Evolutionary conservation across 768 basidiomycete genomes (phyloP).

Genomic region (Mycena rosella): DNA sequence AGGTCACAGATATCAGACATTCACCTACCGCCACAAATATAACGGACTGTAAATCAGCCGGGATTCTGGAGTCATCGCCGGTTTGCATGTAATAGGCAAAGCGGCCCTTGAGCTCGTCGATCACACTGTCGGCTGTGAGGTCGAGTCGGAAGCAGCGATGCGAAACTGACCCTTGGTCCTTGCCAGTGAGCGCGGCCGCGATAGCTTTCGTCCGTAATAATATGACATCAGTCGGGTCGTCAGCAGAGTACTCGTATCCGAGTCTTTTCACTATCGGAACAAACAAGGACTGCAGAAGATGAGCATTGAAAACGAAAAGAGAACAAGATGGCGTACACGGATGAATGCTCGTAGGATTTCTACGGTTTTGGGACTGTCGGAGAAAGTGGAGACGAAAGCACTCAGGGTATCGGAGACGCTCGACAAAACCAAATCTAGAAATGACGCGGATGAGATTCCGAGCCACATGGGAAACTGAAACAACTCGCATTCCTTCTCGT

Average conservation of each 20-base stretch:
- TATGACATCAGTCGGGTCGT: slow-evolving; percentile 76
- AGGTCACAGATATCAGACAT: slow-evolving; percentile 5
- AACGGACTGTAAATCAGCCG: slow-evolving; percentile 78
- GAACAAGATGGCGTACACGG: slow-evolving; percentile 56
- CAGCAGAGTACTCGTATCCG: slow-evolving; percentile 78
- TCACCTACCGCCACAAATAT: slow-evolving; percentile 65
- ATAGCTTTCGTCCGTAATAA: slow-evolving; percentile 85
- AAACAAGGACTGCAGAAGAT: slow-evolving; percentile 65
- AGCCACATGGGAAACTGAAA: neutral
- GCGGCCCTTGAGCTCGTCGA: slow-evolving; percentile 76
- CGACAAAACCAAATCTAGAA: slow-evolving; percentile 86
- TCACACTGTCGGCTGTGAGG: slow-evolving; percentile 61
- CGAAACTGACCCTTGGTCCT: slow-evolving; percentile 43
- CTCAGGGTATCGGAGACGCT: slow-evolving; percentile 71
- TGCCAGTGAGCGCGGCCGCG: slow-evolving; percentile 54
- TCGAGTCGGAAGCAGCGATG: neutral
- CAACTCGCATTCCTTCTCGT: slow-evolving; percentile 82
- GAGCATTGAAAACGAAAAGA: slow-evolving; percentile 3
- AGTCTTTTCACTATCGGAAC: slow-evolving; percentile 82
- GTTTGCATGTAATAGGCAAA: slow-evolving; percentile 80
- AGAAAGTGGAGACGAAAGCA: slow-evolving; percentile 77
- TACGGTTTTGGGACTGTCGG: slow-evolving; percentile 75
- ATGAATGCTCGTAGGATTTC: slow-evolving; percentile 71
- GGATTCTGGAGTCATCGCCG: slow-evolving; percentile 82
- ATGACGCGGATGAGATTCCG: slow-evolving; percentile 3